A percentile compares a stretch with the other conserved stretches of the same genome.
These are phyloP conservation scores for Madurella fahalii DNA, from an alignment of 2,329 filamentous ascomycete species.

Conservation along the genomic window DNA sequence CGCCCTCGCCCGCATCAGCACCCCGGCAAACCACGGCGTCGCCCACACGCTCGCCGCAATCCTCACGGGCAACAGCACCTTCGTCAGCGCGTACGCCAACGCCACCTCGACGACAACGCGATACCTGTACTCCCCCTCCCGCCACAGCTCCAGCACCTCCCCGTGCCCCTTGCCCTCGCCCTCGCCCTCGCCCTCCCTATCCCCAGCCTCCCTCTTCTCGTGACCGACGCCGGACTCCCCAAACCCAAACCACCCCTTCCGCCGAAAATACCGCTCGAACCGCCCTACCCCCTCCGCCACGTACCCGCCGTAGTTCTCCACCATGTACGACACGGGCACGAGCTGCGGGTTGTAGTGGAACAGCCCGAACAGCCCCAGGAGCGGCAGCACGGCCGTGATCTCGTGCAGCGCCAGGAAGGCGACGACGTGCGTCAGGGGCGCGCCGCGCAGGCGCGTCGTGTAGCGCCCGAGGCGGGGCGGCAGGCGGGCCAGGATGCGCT, in stretches of 20 bases:
- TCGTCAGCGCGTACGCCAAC: slow-evolving; percentile 86
- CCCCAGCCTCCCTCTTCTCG: slow-evolving; percentile 33
- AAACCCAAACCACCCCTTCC: slow-evolving; percentile 77
- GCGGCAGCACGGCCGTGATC: slow-evolving; percentile 76
- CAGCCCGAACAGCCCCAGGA: slow-evolving; percentile 66
- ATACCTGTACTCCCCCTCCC: slow-evolving; percentile 44
- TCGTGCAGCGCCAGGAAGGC: slow-evolving; percentile 91
- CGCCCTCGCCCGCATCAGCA: slow-evolving; percentile 45
- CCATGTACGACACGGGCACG: slow-evolving; percentile 57
- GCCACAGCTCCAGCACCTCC: slow-evolving; percentile 33
- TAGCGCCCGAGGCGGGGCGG: slow-evolving; percentile 66
- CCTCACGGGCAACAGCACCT: slow-evolving; percentile 73
- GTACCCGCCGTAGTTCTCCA: slow-evolving; percentile 46
- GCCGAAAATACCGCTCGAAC: slow-evolving; percentile 72
- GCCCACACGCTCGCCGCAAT: slow-evolving; percentile 78
- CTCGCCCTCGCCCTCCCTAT: slow-evolving; percentile 24
- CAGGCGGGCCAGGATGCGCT: slow-evolving; percentile 49
- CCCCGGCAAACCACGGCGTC: slow-evolving; percentile 85
- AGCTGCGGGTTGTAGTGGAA: slow-evolving; percentile 74
- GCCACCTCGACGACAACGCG: slow-evolving; percentile 67
- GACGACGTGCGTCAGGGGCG: slow-evolving; percentile 76
- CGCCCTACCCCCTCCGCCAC: slow-evolving; percentile 62
- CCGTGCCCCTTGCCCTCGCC: too few relatives aligned
- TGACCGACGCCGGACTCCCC: too few relatives aligned
- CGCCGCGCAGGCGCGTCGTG: slow-evolving; percentile 64